Conservation (phyloP, 306 rosid species). For the Ormosia emarginata region DNA sequence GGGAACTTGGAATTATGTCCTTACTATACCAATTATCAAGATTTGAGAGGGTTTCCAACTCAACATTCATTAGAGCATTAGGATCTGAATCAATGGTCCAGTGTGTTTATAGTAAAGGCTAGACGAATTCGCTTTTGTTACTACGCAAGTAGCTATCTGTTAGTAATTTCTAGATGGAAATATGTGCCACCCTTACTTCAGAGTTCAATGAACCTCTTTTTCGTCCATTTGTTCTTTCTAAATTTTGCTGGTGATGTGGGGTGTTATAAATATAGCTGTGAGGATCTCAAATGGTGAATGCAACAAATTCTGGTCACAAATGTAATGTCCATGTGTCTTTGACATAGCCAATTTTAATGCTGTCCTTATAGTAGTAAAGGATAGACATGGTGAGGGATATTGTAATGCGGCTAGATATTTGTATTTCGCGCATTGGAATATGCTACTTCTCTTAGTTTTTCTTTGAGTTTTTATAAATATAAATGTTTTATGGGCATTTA, state of each 20-base stretch:
- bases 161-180: neutral
- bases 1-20: neutral
- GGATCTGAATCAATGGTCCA: neutral
- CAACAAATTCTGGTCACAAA: constrained; percentile 11
- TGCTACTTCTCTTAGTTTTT: constrained; percentile 19
- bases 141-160: constrained; percentile 4
- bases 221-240: neutral
- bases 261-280: neutral
- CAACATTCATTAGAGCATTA: neutral
- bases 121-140: neutral
- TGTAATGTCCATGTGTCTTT: neutral
- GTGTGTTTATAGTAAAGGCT: neutral
- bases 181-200: neutral
- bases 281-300: constrained; percentile 1
- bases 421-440: neutral
- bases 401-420: neutral
- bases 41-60: neutral
- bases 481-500: neutral
- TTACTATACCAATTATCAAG: neutral
- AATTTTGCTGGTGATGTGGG: neutral
- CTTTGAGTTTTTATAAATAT: constrained; percentile 1
- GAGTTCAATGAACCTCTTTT: neutral
- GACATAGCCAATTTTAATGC: neutral
- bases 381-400: constrained; percentile 4
- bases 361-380: neutral